Conservation (phyloP, 768 basidiomycete species). For the Boletus barrowsii region DNA sequence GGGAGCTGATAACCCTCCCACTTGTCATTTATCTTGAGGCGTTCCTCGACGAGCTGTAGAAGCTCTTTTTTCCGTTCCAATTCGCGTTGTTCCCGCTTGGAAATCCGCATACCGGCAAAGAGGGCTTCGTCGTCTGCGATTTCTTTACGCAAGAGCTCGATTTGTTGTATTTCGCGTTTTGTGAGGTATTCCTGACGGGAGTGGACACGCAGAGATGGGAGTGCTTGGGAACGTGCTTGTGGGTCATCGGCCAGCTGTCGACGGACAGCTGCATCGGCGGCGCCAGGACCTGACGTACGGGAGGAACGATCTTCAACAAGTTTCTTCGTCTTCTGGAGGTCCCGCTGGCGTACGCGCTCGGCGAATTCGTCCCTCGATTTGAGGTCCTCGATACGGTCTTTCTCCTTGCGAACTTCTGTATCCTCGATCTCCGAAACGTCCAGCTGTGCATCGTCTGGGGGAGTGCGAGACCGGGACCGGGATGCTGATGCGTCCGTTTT, state of each 20-base stretch:
- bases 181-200: constrained; percentile 95
- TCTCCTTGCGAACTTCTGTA: constrained; percentile 64
- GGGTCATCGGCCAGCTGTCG: constrained; percentile 79
- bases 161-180: constrained; percentile 94
- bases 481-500: constrained; percentile 43
- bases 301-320: constrained; percentile 91
- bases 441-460: constrained; percentile 34
- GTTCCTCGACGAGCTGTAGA: constrained; percentile 87
- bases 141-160: constrained; percentile 88
- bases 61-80: constrained; percentile 91
- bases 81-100: constrained; percentile 78
- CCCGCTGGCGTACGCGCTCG: constrained; percentile 77
- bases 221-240: constrained; percentile 49
- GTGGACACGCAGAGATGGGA: constrained; percentile 77
- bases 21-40: constrained; percentile 91
- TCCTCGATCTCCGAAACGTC: constrained; percentile 69
- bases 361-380: constrained; percentile 92
- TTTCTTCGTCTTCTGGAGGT: constrained; percentile 84
- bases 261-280: constrained; percentile 79
- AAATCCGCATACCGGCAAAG: constrained; percentile 87
- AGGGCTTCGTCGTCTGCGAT: constrained; percentile 92
- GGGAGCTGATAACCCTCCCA: constrained; percentile 96
- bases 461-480: constrained; percentile 23
- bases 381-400: constrained; percentile 74
- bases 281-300: constrained; percentile 59